Evolutionary conservation across 345 rosid species (phyloP).

Genomic region (Populus simonii): DNA sequence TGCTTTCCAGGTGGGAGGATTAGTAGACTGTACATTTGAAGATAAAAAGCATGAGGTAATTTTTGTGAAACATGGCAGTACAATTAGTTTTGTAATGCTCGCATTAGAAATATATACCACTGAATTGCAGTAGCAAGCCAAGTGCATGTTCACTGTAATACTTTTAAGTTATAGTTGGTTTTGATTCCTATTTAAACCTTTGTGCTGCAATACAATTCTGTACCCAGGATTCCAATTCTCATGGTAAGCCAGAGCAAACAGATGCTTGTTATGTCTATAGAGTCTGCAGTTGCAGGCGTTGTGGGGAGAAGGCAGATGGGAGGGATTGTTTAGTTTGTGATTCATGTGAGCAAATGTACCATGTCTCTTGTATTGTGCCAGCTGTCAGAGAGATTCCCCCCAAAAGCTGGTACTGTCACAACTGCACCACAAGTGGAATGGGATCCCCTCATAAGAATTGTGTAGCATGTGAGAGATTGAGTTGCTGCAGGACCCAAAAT

Average conservation of each 20-base stretch:
- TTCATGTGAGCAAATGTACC: slow-evolving; percentile 83
- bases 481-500: slow-evolving; percentile 31
- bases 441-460: slow-evolving; percentile 73
- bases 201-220: slow-evolving; percentile 35
- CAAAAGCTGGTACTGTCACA: slow-evolving; percentile 69
- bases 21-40: slow-evolving; percentile 12
- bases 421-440: slow-evolving; percentile 56
- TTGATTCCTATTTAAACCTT: slow-evolving; percentile 6
- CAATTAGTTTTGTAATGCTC: background rate
- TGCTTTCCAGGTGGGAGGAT: slow-evolving; percentile 27
- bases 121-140: background rate
- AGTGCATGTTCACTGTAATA: background rate
- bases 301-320: slow-evolving; percentile 67
- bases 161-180: background rate
- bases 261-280: slow-evolving; percentile 33
- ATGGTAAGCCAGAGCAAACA: slow-evolving; percentile 43
- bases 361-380: slow-evolving; percentile 75
- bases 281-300: slow-evolving; percentile 49
- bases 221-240: slow-evolving; percentile 34
- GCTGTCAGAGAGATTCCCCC: slow-evolving; percentile 60
- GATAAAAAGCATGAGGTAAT: slow-evolving; percentile 40
- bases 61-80: background rate
- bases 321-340: slow-evolving; percentile 72
- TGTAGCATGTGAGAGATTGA: slow-evolving; percentile 63
- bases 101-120: background rate